Conservation (phyloP, 352 stramenopile species). For the Blastocystis sp. region DNA sequence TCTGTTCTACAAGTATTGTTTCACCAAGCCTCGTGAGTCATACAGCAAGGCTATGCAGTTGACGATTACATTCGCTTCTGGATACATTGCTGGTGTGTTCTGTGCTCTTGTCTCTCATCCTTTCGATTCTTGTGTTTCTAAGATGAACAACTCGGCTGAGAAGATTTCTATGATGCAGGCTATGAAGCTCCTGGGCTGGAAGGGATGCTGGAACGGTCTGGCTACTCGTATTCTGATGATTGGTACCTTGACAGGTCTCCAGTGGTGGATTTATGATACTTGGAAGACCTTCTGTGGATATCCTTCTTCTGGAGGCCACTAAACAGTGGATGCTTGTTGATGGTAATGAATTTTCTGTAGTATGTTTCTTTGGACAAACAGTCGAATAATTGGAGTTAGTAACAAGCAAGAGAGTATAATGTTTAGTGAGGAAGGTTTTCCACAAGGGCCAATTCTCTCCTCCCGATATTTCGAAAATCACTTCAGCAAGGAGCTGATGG, state of each 20-base stretch:
- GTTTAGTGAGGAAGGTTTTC: background rate
- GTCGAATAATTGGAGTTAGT: background rate
- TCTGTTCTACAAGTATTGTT: conserved; percentile 68
- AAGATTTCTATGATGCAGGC: conserved; percentile 75
- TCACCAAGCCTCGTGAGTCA: conserved; percentile 78
- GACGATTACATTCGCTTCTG: conserved; percentile 88
- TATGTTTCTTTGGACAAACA: conserved; percentile 21
- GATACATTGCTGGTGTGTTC: conserved; percentile 96
- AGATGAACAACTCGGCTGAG: conserved; percentile 84
- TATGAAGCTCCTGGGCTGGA: conserved; percentile 72
- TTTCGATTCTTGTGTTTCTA: conserved; percentile 93
- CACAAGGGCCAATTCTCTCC: background rate
- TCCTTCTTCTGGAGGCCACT: conserved; percentile 76
- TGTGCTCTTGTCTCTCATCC: conserved; percentile 97
- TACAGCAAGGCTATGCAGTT: conserved; percentile 87
- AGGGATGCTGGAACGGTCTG: conserved; percentile 71
- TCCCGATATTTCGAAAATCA: background rate
- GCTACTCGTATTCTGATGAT: conserved; percentile 88
- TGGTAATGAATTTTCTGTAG: background rate
- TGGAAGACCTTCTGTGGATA: conserved; percentile 85
- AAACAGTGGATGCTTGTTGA: background rate
- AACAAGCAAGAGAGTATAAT: background rate
- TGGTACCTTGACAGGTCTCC: conserved; percentile 84
- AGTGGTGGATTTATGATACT: conserved; percentile 92
- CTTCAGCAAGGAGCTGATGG: background rate